Base-by-base conservation (phyloP, 768 basidiomycete genomes). In the Tephrocybe sp. region DNA sequence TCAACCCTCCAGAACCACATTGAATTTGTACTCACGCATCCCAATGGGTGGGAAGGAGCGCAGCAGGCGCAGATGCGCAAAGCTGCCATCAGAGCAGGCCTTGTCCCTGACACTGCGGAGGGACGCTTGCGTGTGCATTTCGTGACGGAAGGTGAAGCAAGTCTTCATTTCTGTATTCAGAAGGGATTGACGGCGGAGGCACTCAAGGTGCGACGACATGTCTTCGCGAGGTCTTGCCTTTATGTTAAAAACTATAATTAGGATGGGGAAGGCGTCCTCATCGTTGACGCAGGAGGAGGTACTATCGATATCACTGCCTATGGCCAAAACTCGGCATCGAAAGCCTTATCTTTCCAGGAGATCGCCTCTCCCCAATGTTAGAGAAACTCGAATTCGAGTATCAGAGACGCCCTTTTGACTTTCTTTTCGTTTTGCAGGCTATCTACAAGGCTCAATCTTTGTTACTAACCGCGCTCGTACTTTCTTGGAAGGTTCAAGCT, bases 101-200 rank as follows among this genome's bases (percentile, higher is more conserved):
- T 86, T 15, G 62, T 85, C 6, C 65, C 75, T 0, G 62, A 74
- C 44, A 69, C 64, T 0, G 46, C 58, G 2, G 66, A 60, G 11
- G 76, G 71, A 0, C 74, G 70, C 25, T 61, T 67, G 1, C 75
- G 79, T 0, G 53, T 85, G 3, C 74, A 74, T 9, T 77, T 85
- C 31, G 73, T 85, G 18, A 83, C 82, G 0, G 82, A 85, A 53
- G 83, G 83, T 0, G 84, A 86, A 59, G 84, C 84, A 0, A 79
- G 76, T 54, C 60, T 84, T 18, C 77, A 84, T 53, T 83, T 71
- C 54, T 83, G 81, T 30, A 64, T 83, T 19, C 48, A 62, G 27
- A 65, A 59, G 28, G 70, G 76, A 0, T 52, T 78, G 5, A 67
- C 70, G 3, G 64, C 66, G 0, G 69, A 75, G 12, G 62, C 60